Evolutionary conservation across 441 rosid species (phyloP).

Genomic region (Pelargonium cotyledonis): DNA sequence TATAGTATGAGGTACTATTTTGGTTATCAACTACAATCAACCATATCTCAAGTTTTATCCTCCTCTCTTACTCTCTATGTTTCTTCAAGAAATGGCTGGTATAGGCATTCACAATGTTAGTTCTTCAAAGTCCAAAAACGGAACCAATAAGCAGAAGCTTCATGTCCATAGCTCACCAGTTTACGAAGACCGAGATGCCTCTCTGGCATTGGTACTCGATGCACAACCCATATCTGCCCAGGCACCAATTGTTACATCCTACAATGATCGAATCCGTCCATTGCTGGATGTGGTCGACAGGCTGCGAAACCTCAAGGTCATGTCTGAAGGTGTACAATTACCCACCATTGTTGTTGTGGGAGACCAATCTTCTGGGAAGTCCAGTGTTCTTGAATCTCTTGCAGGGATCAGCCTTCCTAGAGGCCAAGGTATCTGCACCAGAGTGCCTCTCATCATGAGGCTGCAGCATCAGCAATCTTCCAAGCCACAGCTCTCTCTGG

Average conservation of each 20-base stretch:
- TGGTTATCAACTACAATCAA: too few species aligned
- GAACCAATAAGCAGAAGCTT: too few species aligned
- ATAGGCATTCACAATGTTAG: too few species aligned
- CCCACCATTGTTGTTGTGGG: slow-evolving; percentile 37
- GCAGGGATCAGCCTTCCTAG: slow-evolving; percentile 30
- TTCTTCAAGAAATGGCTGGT: too few species aligned
- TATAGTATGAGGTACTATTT: too few species aligned
- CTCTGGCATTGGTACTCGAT: too few species aligned
- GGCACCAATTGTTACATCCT: slow-evolving; percentile 16
- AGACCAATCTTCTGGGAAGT: slow-evolving; percentile 35
- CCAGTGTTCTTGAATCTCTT: slow-evolving; percentile 34
- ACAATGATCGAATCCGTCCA: slow-evolving; percentile 25
- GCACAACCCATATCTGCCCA: too few species aligned
- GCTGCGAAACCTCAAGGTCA: slow-evolving; percentile 21
- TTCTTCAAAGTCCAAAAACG: too few species aligned
- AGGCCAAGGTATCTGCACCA: slow-evolving; percentile 30
- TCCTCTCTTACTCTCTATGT: too few species aligned
- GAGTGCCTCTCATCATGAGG: slow-evolving; percentile 31
- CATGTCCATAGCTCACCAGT: too few species aligned
- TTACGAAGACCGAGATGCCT: too few species aligned
- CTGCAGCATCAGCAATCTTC: slow-evolving; percentile 17
- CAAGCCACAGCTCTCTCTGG: slow-evolving; percentile 19
- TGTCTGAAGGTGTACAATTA: slow-evolving; percentile 26
- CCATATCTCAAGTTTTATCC: too few species aligned
- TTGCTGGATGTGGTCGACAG: slow-evolving; percentile 25